These are phyloP conservation scores for Diaporthe eres DNA, from an alignment of 2,329 filamentous ascomycete species.

Conservation along the genomic window DNA sequence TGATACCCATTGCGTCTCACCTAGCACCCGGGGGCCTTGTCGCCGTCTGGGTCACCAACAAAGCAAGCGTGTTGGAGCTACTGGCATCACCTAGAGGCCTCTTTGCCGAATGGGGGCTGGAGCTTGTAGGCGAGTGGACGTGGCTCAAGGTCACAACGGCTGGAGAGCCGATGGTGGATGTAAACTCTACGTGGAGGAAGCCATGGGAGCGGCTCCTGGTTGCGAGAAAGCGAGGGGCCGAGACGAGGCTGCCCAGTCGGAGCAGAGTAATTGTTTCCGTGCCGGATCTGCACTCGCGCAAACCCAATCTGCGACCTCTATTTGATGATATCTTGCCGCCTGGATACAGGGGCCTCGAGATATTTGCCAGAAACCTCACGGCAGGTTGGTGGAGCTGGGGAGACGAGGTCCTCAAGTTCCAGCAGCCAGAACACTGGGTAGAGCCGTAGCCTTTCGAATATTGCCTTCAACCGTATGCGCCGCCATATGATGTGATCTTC, in stretches of 20 bases:
- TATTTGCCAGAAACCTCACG: slow-evolving; percentile 82
- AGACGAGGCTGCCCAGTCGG: slow-evolving; percentile 50
- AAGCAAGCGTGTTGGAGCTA: slow-evolving; percentile 69
- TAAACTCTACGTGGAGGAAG: slow-evolving; percentile 77
- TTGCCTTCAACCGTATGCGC: slow-evolving; percentile 10
- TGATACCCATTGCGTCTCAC: slow-evolving; percentile 69
- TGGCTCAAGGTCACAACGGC: slow-evolving; percentile 80
- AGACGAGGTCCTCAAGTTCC: slow-evolving; percentile 79
- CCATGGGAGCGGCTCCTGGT: slow-evolving; percentile 83
- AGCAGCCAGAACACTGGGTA: slow-evolving; percentile 69
- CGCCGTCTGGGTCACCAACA: slow-evolving; percentile 85
- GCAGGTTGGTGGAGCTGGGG: slow-evolving; percentile 86
- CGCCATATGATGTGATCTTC: background rate
- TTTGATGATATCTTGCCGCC: slow-evolving; percentile 68
- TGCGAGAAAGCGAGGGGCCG: slow-evolving; percentile 57
- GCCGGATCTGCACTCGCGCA: slow-evolving; percentile 83
- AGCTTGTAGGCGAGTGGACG: slow-evolving; percentile 78
- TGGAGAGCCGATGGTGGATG: slow-evolving; percentile 74
- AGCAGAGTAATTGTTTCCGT: slow-evolving; percentile 76
- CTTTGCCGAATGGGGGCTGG: slow-evolving; percentile 77
- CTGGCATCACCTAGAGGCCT: slow-evolving; percentile 63
- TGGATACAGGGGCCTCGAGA: slow-evolving; percentile 74
- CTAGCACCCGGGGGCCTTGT: slow-evolving; percentile 71
- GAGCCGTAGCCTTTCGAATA: slow-evolving; percentile 44
- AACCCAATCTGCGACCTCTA: slow-evolving; percentile 77